Evolutionary conservation across 2,329 filamentous ascomycete genomes (phyloP), one percentile per base, ranked within the genome.

Genomic region (Akanthomyces uredinophilus): DNA sequence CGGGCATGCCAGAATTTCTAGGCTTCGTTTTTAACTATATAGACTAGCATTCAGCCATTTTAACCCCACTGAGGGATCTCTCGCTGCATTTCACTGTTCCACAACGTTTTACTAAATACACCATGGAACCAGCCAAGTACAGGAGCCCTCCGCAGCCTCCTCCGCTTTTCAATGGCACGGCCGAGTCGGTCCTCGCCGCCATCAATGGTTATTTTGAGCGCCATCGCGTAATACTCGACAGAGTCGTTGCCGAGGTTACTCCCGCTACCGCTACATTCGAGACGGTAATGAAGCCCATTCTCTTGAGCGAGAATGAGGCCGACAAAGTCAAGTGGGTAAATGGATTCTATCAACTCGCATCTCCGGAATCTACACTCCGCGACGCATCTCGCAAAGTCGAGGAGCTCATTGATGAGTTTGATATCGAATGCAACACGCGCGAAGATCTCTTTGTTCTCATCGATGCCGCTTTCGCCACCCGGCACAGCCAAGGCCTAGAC

Each of bases 311-410:
- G 77, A 89, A 93, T 73, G 71, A 79, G 44, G 79, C 83, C 67
- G 79, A 80, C 1, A 78, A 90, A 24, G 79, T 82, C 65, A 76
- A 80, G 54, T 82, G 87, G 64, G 92, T 92, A 66, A 77, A 93
- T 60, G 86, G 87, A 65, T 94, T 95, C 76, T 94, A 93, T 74
- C 88, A 92, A 71, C 87, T 90, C 65, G 89, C 93, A 4, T 92
- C 89, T n/a, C 83, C 82, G 0, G 81, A 91, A 69, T 81, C 83
- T 65, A 82, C 81, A 59, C 79, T 95, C 53, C 84, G 91, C 37
- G 86, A 92, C 76, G 89, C 90, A 16, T 91, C 88, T 3, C 90
- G 86, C 64, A 85, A 92, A 71, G 88, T 90, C 0, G 87, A 92
- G 72, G 87, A 88, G 75, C 77, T 91, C 64, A 84, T 92, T 78